Evolutionary conservation across 139 green algal genomes (phyloP).

Genomic region (Micractinium sp.): DNA sequence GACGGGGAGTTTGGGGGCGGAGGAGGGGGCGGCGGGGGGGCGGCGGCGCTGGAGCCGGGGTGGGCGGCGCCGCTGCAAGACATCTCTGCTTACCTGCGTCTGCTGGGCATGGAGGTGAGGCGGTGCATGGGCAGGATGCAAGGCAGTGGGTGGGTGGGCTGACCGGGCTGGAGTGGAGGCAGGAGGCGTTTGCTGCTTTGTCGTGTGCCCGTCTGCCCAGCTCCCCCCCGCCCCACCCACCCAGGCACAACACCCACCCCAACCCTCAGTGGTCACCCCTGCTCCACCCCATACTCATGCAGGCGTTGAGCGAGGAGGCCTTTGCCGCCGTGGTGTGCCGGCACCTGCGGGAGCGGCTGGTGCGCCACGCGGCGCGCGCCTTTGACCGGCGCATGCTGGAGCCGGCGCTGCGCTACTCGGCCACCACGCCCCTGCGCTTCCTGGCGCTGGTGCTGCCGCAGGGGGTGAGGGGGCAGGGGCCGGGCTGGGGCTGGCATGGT

Average conservation of each 20-base stretch:
- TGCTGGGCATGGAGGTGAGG: slow-evolving; percentile 41
- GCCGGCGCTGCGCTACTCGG: slow-evolving; percentile 52
- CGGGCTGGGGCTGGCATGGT: neutral
- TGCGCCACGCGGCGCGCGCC: slow-evolving; percentile 9
- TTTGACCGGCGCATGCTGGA: slow-evolving; percentile 56
- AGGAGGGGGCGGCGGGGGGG: slow-evolving; percentile 2
- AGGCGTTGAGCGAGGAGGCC: slow-evolving; percentile 61
- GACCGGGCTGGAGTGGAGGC: too few relatives aligned
- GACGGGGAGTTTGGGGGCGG: neutral
- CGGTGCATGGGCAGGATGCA: neutral
- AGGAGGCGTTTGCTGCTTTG: too few relatives aligned
- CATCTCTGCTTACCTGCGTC: slow-evolving; percentile 33
- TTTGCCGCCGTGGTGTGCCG: slow-evolving; percentile 55
- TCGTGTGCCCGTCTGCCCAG: neutral
- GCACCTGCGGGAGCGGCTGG: slow-evolving; percentile 45
- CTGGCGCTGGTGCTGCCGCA: slow-evolving; percentile 55
- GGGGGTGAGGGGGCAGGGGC: neutral
- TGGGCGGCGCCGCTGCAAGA: slow-evolving; percentile 30
- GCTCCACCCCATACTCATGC: neutral
- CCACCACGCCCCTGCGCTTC: slow-evolving; percentile 62
- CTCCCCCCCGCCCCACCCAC: neutral
- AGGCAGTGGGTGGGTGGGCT: too few relatives aligned
- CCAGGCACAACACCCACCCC: neutral
- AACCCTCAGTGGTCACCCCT: too few relatives aligned
- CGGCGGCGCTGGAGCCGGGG: neutral